phyloP scores from a whole-genome alignment of 2,329 filamentous ascomycete species.

The Boeremia lycopersici region DNA sequence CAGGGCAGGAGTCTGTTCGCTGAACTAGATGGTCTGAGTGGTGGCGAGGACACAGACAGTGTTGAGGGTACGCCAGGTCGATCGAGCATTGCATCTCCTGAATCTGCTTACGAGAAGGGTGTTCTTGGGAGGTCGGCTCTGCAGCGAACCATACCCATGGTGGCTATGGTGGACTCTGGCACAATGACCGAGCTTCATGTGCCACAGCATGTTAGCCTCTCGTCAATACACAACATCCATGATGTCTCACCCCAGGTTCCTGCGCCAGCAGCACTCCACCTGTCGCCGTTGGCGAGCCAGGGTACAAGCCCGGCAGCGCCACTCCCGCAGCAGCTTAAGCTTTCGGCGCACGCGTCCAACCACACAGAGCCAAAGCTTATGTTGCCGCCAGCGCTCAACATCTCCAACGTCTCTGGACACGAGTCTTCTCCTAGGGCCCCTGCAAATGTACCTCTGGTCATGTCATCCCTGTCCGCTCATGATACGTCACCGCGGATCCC shows the following conservation, averaged over 20 bases:
- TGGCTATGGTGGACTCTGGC: slow-evolving; percentile 63
- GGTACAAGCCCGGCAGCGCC: slow-evolving; percentile 32
- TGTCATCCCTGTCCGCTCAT: slow-evolving; percentile 32
- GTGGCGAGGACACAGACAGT: slow-evolving; percentile 66
- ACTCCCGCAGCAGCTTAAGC: slow-evolving; percentile 20
- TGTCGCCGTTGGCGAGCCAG: slow-evolving; percentile 39
- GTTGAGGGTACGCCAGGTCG: slow-evolving; percentile 45
- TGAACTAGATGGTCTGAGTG: slow-evolving; percentile 80
- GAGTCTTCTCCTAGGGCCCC: slow-evolving; percentile 29
- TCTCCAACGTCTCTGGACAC: slow-evolving; percentile 37
- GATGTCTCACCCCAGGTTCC: slow-evolving; percentile 32
- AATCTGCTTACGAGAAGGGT: slow-evolving; percentile 42
- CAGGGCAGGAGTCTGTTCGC: slow-evolving; percentile 83
- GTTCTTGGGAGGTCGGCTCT: slow-evolving; percentile 31
- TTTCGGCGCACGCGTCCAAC: slow-evolving; percentile 33
- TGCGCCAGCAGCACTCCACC: slow-evolving; percentile 18
- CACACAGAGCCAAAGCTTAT: slow-evolving; percentile 30
- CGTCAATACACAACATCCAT: slow-evolving; percentile 38
- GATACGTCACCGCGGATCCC: slow-evolving; percentile 30
- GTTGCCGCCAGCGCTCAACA: slow-evolving; percentile 22
- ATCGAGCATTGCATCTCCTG: slow-evolving; percentile 39
- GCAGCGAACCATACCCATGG: slow-evolving; percentile 27
- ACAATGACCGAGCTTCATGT: slow-evolving; percentile 68
- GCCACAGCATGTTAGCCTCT: slow-evolving; percentile 41
- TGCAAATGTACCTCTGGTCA: slow-evolving; percentile 21